A percentile compares a stretch with the other conserved stretches of the same genome.
These are phyloP conservation scores for Trametes sp. DNA, from an alignment of 1,284 basidiomycete genomes.

Conservation along the genomic window DNA sequence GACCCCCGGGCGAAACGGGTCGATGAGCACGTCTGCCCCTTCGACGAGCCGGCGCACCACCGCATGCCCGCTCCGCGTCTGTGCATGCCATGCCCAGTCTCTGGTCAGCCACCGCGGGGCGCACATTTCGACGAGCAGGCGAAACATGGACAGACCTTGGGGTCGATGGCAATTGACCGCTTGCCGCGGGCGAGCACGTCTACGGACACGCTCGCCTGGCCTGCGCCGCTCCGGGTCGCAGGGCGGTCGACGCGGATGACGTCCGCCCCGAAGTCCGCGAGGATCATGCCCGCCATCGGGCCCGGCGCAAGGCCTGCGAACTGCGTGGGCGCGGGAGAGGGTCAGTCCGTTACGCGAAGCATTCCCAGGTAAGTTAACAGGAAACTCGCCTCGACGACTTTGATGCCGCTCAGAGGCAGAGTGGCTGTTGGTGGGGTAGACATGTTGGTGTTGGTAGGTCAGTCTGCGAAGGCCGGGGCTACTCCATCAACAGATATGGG, in stretches of 20 bases:
- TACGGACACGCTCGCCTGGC: constrained; percentile 16
- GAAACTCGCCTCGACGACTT: constrained; percentile 61
- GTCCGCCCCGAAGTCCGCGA: constrained; percentile 84
- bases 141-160: constrained; percentile 50
- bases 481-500: not conserved
- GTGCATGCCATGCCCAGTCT: not conserved
- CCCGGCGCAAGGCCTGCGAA: constrained; percentile 88
- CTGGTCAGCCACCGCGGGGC: not conserved
- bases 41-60: constrained; percentile 66
- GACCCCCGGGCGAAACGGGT: constrained; percentile 86
- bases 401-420: constrained; percentile 55
- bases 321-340: constrained; percentile 45
- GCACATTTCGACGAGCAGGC: not conserved
- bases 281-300: constrained; percentile 81
- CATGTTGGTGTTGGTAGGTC: no score
- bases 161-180: constrained; percentile 73
- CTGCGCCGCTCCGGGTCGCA: no score
- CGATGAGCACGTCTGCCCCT: constrained; percentile 81
- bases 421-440: not conserved
- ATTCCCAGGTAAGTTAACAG: no score
- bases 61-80: constrained; percentile 64
- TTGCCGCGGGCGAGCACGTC: constrained; percentile 78
- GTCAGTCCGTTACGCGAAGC: not conserved
- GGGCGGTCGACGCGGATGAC: constrained; percentile 81
- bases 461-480: no score